Base-by-base conservation (phyloP, 2,329 filamentous ascomycete species). In the Neopestalotiopsis clavispora region DNA sequence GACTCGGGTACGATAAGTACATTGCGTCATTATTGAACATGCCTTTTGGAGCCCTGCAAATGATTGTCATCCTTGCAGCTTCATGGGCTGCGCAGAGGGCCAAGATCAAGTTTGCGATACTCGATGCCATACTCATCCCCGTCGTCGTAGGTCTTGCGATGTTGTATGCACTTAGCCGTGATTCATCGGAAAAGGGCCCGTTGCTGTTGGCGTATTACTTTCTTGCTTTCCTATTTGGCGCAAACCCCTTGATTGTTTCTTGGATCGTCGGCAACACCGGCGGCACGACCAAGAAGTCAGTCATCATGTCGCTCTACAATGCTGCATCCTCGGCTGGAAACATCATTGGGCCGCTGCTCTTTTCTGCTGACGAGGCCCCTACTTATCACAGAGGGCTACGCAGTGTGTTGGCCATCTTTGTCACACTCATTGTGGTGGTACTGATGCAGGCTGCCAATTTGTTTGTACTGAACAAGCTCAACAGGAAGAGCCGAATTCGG, bases 201-300 rank as follows among this genome's bases (percentile, higher is more conserved):
- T 74, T 91, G 2, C 81, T 92, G 2, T 85, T 83, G 0, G 89
- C 86, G 0, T 92, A 92, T 77, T 92, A 92, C 72, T 81, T 92
- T 1, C 83, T 92, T 0, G 87, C 89, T 0, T 92, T 92, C 76
- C 80, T 92, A 9, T 92, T 89, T 70, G 89, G 89, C 1, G 88
- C 86, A 1, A 91, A 91, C 72, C 90, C 90, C 0, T 80, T 93
- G 10, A 86, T 91, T 32, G 87, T 92, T 0, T 85, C 88, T 0
- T 93, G 91, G 91, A 89, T 92, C 68, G 85, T 92, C 5, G 89
- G 86, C 7, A 93, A 93, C 76, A 92, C 89, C 0, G 91, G 84
- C 0, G 91, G 91, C 6, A 87, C 86, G 17, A 92, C 90, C 2
- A 92, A 93, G 78, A 91, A 90, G 74, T 89, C 89, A 0, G 83